phyloP scores from a whole-genome alignment of 2,329 filamentous ascomycete species.

The Zelopaecilomyces penicillatus region DNA sequence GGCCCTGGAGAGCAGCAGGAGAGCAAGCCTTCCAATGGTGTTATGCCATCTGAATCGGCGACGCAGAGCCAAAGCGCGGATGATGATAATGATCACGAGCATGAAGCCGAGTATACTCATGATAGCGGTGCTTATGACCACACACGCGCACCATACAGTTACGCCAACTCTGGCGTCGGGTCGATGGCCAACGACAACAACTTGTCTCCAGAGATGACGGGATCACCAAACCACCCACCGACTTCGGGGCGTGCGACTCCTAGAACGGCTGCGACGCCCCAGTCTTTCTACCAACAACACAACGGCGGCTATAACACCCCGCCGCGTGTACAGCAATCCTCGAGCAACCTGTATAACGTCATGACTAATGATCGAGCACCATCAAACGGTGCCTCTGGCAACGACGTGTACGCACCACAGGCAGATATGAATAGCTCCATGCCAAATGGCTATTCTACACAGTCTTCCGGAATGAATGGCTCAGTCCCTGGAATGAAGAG shows the following conservation, averaged over 20 bases:
- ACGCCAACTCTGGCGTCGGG: conserved; percentile 59
- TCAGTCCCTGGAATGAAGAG: conserved; percentile 37
- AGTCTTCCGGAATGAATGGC: conserved; percentile 59
- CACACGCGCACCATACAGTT: conserved; percentile 68
- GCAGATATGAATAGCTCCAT: conserved; percentile 48
- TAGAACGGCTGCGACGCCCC: conserved; percentile 63
- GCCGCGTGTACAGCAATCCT: conserved; percentile 59
- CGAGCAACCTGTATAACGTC: conserved; percentile 81
- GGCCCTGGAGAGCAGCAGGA: conserved; percentile 54
- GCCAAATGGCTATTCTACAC: conserved; percentile 55
- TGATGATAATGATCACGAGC: conserved; percentile 64
- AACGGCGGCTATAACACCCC: conserved; percentile 65
- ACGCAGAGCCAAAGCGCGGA: conserved; percentile 50
- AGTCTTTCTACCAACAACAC: conserved; percentile 63
- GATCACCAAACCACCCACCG: conserved; percentile 70
- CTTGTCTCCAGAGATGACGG: conserved; percentile 72
- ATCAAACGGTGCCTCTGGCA: conserved; percentile 48
- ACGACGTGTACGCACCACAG: conserved; percentile 64
- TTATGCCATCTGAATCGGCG: conserved; percentile 46
- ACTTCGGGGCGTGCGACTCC: conserved; percentile 79
- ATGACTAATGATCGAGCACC: conserved; percentile 70
- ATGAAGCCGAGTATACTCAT: conserved; percentile 80
- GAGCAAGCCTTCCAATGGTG: conserved; percentile 56
- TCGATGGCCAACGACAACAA: conserved; percentile 68
- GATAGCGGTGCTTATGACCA: conserved; percentile 67